Percentiles rank a stretch among this genome's conserved stretches.
Evolutionary conservation across 495 filamentous ascomycete genomes (phyloP).

Genomic region (Parathielavia appendiculata): DNA sequence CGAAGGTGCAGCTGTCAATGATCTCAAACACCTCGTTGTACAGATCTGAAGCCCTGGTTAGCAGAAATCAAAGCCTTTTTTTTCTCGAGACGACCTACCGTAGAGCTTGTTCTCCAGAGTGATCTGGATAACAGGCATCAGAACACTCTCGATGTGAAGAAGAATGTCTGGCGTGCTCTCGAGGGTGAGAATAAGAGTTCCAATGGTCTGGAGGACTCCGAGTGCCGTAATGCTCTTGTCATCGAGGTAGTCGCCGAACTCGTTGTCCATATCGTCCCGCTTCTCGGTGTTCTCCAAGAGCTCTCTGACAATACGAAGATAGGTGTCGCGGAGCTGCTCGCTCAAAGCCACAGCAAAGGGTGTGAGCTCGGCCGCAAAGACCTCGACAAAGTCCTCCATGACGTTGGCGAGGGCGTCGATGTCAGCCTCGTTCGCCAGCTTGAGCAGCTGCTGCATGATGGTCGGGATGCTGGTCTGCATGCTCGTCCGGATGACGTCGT

Average conservation of each 20-base stretch:
- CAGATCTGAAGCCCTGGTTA: conserved; percentile 51
- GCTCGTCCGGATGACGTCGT: conserved; percentile 83
- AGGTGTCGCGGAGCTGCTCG: conserved; percentile 94
- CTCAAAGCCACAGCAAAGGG: conserved; percentile 97
- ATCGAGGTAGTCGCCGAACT: conserved; percentile 85
- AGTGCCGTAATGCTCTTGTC: conserved; percentile 98
- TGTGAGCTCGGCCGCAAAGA: conserved; percentile 90
- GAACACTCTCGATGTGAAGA: conserved; percentile 83
- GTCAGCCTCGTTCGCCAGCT: conserved; percentile 92
- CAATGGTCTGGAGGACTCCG: conserved; percentile 95
- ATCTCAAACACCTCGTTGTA: conserved; percentile 99
- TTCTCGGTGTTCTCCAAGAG: conserved; percentile 78
- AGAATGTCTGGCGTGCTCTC: conserved; percentile 96
- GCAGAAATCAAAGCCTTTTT: background rate
- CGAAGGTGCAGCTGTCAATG: conserved; percentile 98
- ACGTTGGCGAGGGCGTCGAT: conserved; percentile 94
- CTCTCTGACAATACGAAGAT: conserved; percentile 87
- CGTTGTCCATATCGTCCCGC: conserved; percentile 65
- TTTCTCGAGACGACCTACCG: conserved; percentile 38
- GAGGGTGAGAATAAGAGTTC: conserved; percentile 90
- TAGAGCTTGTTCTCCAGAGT: conserved; percentile 97
- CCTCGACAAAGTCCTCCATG: conserved; percentile 99
- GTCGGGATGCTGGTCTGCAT: conserved; percentile 99
- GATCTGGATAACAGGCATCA: conserved; percentile 94
- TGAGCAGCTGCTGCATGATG: conserved; percentile 97